Conservation (phyloP, 139 green algal species). For the Picochlorum sp. region DNA sequence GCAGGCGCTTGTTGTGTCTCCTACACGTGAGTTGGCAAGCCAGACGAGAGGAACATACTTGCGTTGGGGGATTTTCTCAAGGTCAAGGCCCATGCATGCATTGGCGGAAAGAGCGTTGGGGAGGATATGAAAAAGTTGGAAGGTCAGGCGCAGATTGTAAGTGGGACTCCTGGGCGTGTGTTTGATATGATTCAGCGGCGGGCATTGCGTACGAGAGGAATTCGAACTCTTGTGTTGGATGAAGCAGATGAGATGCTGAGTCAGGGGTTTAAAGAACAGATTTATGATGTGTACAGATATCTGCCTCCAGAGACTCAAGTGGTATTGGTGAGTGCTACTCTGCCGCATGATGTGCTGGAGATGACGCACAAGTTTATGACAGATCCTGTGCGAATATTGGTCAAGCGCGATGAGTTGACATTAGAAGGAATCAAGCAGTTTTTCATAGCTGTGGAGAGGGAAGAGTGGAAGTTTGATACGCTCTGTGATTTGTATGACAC, state of each 20-base stretch:
- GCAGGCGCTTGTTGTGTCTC: constrained; percentile 87
- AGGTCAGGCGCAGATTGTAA: constrained; percentile 85
- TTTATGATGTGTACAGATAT: constrained; percentile 98
- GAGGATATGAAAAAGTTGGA: constrained; percentile 94
- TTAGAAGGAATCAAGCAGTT: constrained; percentile 99
- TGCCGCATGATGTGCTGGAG: constrained; percentile 92
- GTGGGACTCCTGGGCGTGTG: constrained; percentile 91
- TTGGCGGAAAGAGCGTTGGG: constrained; percentile 92
- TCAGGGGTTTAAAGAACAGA: constrained; percentile 99
- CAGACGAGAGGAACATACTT: constrained; percentile 91
- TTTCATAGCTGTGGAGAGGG: constrained; percentile 96
- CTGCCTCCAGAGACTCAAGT: constrained; percentile 82
- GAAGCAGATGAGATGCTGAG: constrained; percentile 98
- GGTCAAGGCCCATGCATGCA: constrained; percentile 80
- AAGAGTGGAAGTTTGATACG: constrained; percentile 99
- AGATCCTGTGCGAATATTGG: constrained; percentile 93
- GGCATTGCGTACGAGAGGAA: constrained; percentile 57
- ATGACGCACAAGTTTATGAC: constrained; percentile 99
- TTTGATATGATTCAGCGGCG: constrained; percentile 98
- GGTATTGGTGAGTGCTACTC: constrained; percentile 89
- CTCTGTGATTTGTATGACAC: constrained; percentile 99
- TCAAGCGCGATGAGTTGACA: constrained; percentile 99
- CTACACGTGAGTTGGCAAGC: constrained; percentile 90
- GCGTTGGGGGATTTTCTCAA: constrained; percentile 90
- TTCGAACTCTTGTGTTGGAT: constrained; percentile 80